Evolutionary conservation across 129 eudicot species (phyloP), one percentile per base, ranked within the genome.

Genomic region (Escallonia herrerae): DNA sequence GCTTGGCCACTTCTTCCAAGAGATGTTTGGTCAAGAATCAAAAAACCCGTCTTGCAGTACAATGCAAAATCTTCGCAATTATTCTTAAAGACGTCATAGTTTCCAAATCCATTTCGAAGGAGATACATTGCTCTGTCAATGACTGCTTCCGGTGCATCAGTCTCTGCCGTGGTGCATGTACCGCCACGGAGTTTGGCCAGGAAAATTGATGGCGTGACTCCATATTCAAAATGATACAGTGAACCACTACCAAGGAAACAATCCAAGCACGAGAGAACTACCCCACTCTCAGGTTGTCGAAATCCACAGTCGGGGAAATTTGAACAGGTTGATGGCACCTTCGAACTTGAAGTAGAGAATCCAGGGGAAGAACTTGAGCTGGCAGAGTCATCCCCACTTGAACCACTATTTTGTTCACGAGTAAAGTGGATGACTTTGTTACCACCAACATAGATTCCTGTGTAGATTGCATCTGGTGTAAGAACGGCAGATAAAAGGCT

Each of bases 41-140:
- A 61, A 53, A 71, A 68, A 15, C 87, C 81, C 6, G 88, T 86
- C 60, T 86, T 86, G 56, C 87, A 86, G 63, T 86, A 86, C 56
- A 86, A 42, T 4, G 93, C 83, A 55, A 82, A 86, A 63, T 86
- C 85, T 75, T 82, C 83, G 43, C 85, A 82, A 68, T 86, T 86
- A 56, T 82, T 85, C 58, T 54, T 38, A 38, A 85, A 72, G 62
- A 79, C 69, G 39, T 77, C 48, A 22, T 85, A 85, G 40, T 60
- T 77, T 51, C 93, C 85, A 39, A 85, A 85, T 47, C 93, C 86
- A 43, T 81, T 72, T 4, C 76, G 80, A 38, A 84, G 84, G 37
- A 84, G 57, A 70, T 51, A 57, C 83, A 77, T 78, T n/a, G 91
- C 80, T 22, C 86, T 49, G 76, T 81, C 80, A 38, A 84, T 73